Conservation (phyloP, 1,139 yeast species). For the Geotrichum klebahnii region DNA sequence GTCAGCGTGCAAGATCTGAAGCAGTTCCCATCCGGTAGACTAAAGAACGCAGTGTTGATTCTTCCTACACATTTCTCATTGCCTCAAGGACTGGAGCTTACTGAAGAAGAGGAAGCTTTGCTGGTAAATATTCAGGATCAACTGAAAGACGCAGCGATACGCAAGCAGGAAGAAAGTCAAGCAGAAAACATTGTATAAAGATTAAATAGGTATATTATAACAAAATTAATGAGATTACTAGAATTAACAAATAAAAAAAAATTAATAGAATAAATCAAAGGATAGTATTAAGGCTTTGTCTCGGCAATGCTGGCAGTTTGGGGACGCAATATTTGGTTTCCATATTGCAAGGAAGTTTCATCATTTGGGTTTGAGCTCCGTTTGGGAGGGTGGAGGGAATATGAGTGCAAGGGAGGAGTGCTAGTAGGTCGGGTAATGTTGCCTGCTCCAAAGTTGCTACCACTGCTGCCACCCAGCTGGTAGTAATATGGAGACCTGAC, state of each 20-base stretch:
- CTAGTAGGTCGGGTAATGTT: constrained; percentile 17
- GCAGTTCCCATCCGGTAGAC: constrained; percentile 2
- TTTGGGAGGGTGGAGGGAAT: constrained; percentile 8
- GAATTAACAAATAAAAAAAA: neutral
- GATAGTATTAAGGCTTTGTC: constrained; percentile 6
- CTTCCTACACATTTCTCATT: constrained; percentile 21
- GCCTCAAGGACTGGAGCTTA: constrained; percentile 20
- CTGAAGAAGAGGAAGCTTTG: constrained; percentile 23
- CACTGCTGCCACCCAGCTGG: neutral
- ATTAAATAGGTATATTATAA: neutral
- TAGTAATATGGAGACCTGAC: constrained; percentile 12
- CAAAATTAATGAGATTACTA: neutral
- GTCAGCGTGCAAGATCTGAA: constrained; percentile 1
- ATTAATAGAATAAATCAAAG: neutral
- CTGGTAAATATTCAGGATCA: constrained; percentile 22
- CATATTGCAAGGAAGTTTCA: constrained; percentile 13
- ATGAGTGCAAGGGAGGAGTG: constrained; percentile 19
- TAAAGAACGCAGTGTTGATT: constrained; percentile 17
- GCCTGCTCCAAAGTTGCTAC: neutral
- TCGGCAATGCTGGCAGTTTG: constrained; percentile 19
- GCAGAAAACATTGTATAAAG: neutral
- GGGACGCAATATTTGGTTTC: constrained; percentile 18
- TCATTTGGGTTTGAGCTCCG: neutral
- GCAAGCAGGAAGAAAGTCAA: neutral
- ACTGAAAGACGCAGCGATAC: constrained; percentile 11